Evolutionary conservation across 2,329 filamentous ascomycete genomes (phyloP).

Genomic region (Thielaviopsis musarum): DNA sequence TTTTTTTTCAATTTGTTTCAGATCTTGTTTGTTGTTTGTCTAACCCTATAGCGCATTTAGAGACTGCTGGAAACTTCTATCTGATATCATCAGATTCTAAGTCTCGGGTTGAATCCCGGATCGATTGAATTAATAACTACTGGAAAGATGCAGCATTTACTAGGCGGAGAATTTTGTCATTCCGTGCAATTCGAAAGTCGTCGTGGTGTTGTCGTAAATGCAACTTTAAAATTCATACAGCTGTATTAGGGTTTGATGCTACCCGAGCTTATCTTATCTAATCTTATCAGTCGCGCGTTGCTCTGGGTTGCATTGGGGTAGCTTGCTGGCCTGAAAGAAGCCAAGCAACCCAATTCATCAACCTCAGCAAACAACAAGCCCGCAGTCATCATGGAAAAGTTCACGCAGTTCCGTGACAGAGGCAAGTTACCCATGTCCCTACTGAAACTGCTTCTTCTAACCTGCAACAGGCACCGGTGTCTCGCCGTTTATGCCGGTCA

Average conservation of each 20-base stretch:
- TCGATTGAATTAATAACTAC: too few species aligned
- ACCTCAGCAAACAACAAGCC: not conserved
- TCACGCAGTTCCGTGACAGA: constrained; percentile 80
- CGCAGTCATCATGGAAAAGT: constrained; percentile 65
- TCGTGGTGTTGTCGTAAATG: too few species aligned
- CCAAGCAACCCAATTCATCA: not conserved
- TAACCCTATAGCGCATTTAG: not conserved
- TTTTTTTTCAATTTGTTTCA: not conserved
- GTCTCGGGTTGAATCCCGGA: too few species aligned
- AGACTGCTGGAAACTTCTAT: not conserved
- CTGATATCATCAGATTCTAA: too few species aligned
- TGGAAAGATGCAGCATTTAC: too few species aligned
- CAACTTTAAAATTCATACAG: not conserved
- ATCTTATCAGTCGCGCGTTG: not conserved
- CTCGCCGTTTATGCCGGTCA: constrained; percentile 80
- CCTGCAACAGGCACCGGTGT: constrained; percentile 70
- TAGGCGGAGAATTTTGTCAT: not conserved
- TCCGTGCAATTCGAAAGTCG: not conserved
- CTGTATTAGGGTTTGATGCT: not conserved
- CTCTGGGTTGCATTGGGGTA: not conserved
- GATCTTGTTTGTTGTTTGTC: not conserved
- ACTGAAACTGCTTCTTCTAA: not conserved
- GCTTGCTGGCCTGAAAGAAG: not conserved
- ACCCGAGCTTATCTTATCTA: not conserved
- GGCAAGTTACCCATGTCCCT: constrained; percentile 31